These are phyloP conservation scores for Rhodosporidiobolus odoratus DNA, from an alignment of 768 basidiomycete genomes.

Conservation along the genomic window DNA sequence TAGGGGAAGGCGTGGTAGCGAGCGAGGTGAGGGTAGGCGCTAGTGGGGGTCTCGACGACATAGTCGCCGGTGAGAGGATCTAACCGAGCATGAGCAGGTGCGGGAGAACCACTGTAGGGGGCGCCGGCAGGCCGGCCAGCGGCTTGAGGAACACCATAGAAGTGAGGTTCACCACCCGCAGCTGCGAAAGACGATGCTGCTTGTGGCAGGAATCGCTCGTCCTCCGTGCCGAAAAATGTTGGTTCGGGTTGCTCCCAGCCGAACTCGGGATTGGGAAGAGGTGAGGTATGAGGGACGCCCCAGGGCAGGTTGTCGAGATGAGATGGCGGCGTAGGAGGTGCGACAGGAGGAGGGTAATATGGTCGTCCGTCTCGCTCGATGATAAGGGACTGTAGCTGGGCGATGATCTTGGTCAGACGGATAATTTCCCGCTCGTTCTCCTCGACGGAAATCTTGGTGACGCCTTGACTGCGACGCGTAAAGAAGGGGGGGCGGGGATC, in stretches of 20 bases:
- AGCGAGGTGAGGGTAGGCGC: no score
- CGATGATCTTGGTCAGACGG: slow-evolving; percentile 1
- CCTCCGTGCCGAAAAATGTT: neutral
- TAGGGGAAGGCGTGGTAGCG: no score
- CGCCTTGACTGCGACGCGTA: neutral
- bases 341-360: neutral
- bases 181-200: no score
- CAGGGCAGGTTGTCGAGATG: neutral
- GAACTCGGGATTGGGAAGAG: neutral
- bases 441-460: neutral
- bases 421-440: neutral
- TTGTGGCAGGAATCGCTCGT: neutral
- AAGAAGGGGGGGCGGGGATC: neutral
- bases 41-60: no score
- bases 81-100: no score
- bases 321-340: neutral
- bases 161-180: no score
- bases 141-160: no score
- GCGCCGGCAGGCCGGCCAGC: no score
- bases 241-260: neutral
- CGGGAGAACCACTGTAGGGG: no score
- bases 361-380: slow-evolving; percentile 3
- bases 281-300: neutral
- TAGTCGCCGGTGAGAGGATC: no score
- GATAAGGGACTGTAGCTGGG: neutral